phyloP scores from a whole-genome alignment of 306 rosid species.

The Glycyrrhiza uralensis region DNA sequence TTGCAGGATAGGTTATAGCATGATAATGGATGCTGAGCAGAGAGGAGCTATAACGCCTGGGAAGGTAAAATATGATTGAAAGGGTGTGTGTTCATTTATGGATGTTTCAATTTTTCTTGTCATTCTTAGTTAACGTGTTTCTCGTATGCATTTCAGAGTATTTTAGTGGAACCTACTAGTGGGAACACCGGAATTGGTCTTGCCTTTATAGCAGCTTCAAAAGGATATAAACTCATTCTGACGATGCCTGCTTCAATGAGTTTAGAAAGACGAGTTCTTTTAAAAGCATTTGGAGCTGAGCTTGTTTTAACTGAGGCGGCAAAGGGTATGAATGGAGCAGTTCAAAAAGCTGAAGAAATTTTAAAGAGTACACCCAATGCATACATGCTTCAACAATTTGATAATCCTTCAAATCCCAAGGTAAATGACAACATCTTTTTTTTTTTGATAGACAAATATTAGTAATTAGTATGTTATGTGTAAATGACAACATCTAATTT shows the following conservation, averaged over 20 bases:
- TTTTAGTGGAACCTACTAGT: constrained; percentile 96
- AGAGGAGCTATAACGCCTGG: constrained; percentile 87
- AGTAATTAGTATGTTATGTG: too few relatives aligned
- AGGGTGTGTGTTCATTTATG: constrained; percentile 8
- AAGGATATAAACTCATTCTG: constrained; percentile 89
- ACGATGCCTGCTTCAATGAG: constrained; percentile 99
- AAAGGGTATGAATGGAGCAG: constrained; percentile 98
- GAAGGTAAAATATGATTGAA: constrained; percentile 52
- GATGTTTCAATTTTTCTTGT: constrained; percentile 18
- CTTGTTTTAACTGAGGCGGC: constrained; percentile 86
- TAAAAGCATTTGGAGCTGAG: constrained; percentile 98
- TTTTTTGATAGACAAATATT: too few relatives aligned
- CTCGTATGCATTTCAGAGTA: constrained; percentile 51
- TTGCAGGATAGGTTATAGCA: constrained; percentile 89
- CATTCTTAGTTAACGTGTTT: constrained; percentile 27
- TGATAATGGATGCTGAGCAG: constrained; percentile 91
- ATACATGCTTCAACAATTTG: constrained; percentile 98
- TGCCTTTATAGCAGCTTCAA: constrained; percentile 96
- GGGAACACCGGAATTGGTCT: constrained; percentile 99
- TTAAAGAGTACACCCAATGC: constrained; percentile 68
- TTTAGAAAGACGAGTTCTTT: constrained; percentile 91
- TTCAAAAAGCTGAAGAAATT: constrained; percentile 97
- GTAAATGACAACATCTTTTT: constrained; percentile 43
- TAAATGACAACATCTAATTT: constrained; percentile 31
- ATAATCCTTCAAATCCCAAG: constrained; percentile 98